phyloP scores from a whole-genome alignment of 495 filamentous ascomycete genomes.

The Aspergillus incahuasiensis region DNA sequence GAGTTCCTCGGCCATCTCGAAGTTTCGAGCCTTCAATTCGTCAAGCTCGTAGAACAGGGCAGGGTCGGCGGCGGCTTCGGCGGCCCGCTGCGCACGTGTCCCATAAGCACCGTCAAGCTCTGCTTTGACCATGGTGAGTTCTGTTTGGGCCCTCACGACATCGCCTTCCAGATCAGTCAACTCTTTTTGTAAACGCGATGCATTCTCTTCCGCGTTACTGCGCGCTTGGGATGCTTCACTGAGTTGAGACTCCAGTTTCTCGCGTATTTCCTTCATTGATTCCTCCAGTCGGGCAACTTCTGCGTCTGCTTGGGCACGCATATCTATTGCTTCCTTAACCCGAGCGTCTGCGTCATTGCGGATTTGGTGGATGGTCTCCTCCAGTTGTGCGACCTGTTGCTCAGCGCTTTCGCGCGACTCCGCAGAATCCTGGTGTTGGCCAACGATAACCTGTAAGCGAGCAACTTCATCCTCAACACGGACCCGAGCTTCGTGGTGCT shows the following conservation, averaged over 20 bases:
- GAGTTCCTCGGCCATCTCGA: constrained; percentile 56
- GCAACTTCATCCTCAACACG: constrained; percentile 20
- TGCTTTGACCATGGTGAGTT: constrained; percentile 84
- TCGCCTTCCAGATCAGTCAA: constrained; percentile 72
- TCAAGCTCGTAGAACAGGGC: constrained; percentile 62
- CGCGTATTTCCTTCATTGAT: constrained; percentile 20
- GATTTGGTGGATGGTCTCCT: constrained; percentile 36
- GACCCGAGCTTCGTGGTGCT: constrained; percentile 16
- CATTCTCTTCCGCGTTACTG: constrained; percentile 39
- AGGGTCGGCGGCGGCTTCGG: constrained; percentile 64
- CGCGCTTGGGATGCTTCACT: constrained; percentile 26
- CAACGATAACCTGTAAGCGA: constrained; percentile 23
- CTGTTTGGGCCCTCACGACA: constrained; percentile 81
- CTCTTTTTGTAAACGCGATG: constrained; percentile 55
- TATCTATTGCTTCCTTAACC: constrained; percentile 20
- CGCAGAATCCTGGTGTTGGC: constrained; percentile 20
- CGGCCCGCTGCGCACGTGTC: constrained; percentile 68
- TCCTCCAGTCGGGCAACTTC: constrained; percentile 19
- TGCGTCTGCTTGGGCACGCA: constrained; percentile 13
- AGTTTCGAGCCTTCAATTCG: constrained; percentile 57
- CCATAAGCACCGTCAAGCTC: constrained; percentile 95
- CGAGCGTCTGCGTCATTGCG: constrained; percentile 33
- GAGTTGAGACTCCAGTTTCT: constrained; percentile 22
- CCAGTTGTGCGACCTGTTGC: constrained; percentile 31
- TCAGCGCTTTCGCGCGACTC: constrained; percentile 30